phyloP scores from a whole-genome alignment of 140 eudicot genomes.

The Flaveria floridana region DNA sequence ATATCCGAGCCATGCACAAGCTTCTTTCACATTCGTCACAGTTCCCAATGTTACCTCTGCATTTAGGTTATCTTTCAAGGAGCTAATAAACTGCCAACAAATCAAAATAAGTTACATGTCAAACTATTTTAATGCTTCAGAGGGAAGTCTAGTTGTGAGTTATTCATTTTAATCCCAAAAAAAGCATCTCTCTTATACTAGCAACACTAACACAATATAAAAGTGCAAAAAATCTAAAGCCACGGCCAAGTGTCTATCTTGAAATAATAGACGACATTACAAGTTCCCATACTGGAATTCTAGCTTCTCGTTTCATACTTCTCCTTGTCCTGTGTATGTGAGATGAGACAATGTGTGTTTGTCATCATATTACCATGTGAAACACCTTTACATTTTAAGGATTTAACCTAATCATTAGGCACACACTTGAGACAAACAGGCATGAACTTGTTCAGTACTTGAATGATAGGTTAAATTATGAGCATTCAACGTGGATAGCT shows the following conservation, averaged over 20 bases:
- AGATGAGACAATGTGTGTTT: background rate
- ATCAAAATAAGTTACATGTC: background rate
- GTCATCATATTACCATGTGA: background rate
- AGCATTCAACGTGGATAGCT: background rate
- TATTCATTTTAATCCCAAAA: background rate
- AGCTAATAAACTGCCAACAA: slow-evolving; percentile 77
- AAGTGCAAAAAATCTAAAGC: background rate
- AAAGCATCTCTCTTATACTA: background rate
- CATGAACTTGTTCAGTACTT: background rate
- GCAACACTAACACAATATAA: background rate
- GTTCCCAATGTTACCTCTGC: slow-evolving; percentile 99
- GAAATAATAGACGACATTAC: background rate
- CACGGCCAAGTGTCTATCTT: background rate
- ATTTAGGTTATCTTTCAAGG: slow-evolving; percentile 94
- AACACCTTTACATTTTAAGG: background rate
- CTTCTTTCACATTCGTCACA: slow-evolving; percentile 98
- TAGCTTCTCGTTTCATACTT: slow-evolving; percentile 8
- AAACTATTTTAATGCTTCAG: background rate
- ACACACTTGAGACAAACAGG: background rate
- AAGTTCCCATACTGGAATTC: background rate
- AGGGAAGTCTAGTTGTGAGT: slow-evolving; percentile 11
- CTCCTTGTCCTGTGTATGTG: background rate
- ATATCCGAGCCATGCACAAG: slow-evolving; percentile 99
- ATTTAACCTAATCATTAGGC: background rate
- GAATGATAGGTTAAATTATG: background rate